A percentile compares a stretch with the other conserved stretches of the same genome.
Conservation (phyloP, 192 early-diverging fungal species). For the Entomortierella parvispora region DNA sequence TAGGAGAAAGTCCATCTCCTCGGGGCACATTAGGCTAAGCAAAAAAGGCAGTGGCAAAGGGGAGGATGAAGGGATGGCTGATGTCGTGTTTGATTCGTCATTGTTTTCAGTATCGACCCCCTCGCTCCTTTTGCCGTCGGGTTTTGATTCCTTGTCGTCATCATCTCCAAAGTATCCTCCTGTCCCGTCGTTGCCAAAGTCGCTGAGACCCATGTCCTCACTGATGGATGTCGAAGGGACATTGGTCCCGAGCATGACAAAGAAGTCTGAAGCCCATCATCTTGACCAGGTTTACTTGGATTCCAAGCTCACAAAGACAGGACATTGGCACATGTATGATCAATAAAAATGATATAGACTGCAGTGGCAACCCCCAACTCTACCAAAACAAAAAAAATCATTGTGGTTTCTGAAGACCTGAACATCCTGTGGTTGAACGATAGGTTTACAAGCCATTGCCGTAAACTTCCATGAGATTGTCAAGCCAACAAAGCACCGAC, state of each 20-base stretch:
- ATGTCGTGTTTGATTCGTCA: conserved; percentile 13
- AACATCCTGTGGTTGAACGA: too few relatives aligned
- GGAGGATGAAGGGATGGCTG: background rate
- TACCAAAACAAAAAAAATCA: too few relatives aligned
- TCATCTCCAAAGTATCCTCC: background rate
- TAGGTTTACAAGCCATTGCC: too few relatives aligned
- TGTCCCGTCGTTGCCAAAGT: background rate
- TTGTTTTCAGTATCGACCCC: conserved; percentile 21
- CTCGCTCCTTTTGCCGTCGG: conserved; percentile 9
- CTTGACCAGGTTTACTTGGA: background rate
- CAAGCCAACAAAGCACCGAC: too few relatives aligned
- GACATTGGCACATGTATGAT: background rate
- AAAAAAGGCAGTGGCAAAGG: background rate
- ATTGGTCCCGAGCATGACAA: conserved; percentile 2
- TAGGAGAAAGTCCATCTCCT: conserved; percentile 34
- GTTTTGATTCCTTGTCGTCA: background rate
- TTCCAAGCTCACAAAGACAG: background rate
- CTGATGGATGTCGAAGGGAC: conserved; percentile 24
- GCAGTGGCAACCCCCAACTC: too few relatives aligned
- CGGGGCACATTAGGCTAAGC: conserved; percentile 14
- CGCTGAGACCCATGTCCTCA: conserved; percentile 4
- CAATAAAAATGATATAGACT: background rate
- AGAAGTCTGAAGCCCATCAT: background rate
- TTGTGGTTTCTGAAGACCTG: too few relatives aligned
- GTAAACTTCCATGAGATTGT: too few relatives aligned